A percentile compares a stretch with the other conserved stretches of the same genome.
phyloP scores from a whole-genome alignment of 2,329 filamentous ascomycete species.

The Cryphonectria japonica region DNA sequence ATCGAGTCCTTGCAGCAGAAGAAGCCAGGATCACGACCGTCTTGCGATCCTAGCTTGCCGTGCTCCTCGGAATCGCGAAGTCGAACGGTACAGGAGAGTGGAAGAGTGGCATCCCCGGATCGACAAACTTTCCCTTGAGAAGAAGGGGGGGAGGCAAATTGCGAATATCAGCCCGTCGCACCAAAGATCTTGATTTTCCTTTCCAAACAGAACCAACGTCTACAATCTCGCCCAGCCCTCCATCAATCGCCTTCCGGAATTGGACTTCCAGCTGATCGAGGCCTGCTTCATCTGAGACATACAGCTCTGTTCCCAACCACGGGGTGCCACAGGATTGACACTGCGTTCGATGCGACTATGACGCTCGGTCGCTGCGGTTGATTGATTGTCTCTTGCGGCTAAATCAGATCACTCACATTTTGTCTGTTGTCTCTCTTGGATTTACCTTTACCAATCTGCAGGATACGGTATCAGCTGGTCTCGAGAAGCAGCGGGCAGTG shows the following conservation, averaged over 20 bases:
- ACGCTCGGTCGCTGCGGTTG: constrained; percentile 7
- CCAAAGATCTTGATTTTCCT: background rate
- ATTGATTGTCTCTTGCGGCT: constrained; percentile 18
- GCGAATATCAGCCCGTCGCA: constrained; percentile 18
- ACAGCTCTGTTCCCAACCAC: constrained; percentile 22
- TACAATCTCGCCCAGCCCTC: constrained; percentile 6
- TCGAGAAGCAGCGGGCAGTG: background rate
- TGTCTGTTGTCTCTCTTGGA: background rate
- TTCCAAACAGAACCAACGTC: background rate
- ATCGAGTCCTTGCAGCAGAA: background rate
- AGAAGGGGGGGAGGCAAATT: background rate
- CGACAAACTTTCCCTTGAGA: background rate
- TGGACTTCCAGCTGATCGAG: constrained; percentile 20
- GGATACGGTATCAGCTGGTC: background rate
- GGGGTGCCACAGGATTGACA: constrained; percentile 11
- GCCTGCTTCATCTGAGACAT: constrained; percentile 30
- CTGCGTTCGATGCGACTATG: constrained; percentile 5
- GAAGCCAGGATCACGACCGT: background rate
- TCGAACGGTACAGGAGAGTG: background rate
- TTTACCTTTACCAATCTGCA: background rate
- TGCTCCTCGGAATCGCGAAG: background rate
- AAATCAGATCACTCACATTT: constrained; percentile 7
- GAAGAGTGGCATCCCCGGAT: background rate
- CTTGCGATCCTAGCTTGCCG: background rate
- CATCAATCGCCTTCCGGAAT: constrained; percentile 19